Base-by-base conservation (phyloP, 2,329 filamentous ascomycete genomes). In the Xylariaceae sp. region DNA sequence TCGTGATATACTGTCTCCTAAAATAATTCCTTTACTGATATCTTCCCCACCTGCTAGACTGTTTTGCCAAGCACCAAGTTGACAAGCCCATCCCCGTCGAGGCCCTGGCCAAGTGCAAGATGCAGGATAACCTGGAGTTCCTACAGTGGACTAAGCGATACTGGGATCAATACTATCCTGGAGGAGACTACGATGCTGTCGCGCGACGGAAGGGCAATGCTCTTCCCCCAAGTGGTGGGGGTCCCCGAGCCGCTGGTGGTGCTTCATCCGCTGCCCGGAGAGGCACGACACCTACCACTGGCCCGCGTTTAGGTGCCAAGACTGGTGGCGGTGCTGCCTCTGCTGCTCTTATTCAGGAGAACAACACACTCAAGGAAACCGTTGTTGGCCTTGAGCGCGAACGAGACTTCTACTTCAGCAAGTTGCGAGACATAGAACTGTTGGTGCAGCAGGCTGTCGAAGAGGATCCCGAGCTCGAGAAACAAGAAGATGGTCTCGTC, bases 121-220 rank as follows among this genome's bases (percentile, higher is more conserved):
- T 98, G 91, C 93, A 98, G 77, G 93, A 98, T 68, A 98, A 98
- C 73, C 86, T 98, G 57, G 93, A 97, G 64, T 98, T 98, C 66
- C 76, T 98, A 47, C 93, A 98, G 71, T 98, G 89, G 86, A 84
- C 84, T 45, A 98, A 98, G 79, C 77, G 79, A 55, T 96, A 89
- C 73, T 98, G 93, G 93, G 93, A 98, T 61, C 88, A 96, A 64
- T 89, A 96, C 75, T 98, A 88, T 69, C 93, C 93, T 7, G 93
- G 93, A 45, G 89, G 93, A 58, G 93, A 97, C 51, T 98, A 98
- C 72, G 93, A 98, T 63, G 89, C 93, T 9, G 78, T 95, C 19
- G 74, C 76, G 41, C 81, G 93, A 61, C 80, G 93, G 64, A 95
- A 95, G 69, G 90, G 82, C 24, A 81, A 80, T 39, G 78, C 79